These are phyloP conservation scores for Haplosporangium gracile DNA, from an alignment of 192 early-diverging fungal genomes.

Conservation along the genomic window DNA sequence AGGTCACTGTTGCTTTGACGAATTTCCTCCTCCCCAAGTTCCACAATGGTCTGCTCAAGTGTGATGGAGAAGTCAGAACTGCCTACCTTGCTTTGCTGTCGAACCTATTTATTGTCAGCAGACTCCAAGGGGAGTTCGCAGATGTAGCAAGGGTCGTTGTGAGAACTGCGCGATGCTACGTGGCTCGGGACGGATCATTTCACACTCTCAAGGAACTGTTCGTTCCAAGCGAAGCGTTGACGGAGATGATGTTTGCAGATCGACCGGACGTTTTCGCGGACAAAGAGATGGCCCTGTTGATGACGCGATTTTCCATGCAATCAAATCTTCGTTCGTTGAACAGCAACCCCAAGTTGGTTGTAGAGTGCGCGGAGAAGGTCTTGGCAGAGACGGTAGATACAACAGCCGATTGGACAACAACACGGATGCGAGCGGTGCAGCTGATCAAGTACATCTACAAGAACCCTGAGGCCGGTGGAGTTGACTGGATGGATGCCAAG, in stretches of 20 bases:
- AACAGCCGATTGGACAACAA: not conserved
- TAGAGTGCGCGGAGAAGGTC: slow-evolving; percentile 12
- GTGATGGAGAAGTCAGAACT: not conserved
- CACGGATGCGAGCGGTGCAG: not conserved
- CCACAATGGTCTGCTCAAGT: not conserved
- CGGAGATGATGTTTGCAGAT: not conserved
- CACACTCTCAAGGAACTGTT: not conserved
- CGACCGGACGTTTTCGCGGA: not conserved
- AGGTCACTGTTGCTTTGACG: not conserved
- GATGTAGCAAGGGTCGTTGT: too few species aligned
- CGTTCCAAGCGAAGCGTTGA: not conserved
- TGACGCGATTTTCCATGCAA: not conserved
- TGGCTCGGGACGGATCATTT: not conserved
- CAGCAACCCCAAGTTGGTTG: not conserved
- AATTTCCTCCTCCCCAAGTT: not conserved
- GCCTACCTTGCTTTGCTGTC: not conserved
- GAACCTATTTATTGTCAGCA: not conserved
- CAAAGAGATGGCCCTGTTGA: not conserved
- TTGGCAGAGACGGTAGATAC: not conserved
- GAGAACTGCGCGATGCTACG: not conserved
- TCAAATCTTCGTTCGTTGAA: not conserved
- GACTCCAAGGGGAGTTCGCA: not conserved
- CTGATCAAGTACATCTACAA: slow-evolving; percentile 21
- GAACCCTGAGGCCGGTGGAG: not conserved
- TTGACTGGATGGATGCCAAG: slow-evolving; percentile 29